phyloP scores from a whole-genome alignment of 2,329 filamentous ascomycete species.

The Fusarium guadeloupense region DNA sequence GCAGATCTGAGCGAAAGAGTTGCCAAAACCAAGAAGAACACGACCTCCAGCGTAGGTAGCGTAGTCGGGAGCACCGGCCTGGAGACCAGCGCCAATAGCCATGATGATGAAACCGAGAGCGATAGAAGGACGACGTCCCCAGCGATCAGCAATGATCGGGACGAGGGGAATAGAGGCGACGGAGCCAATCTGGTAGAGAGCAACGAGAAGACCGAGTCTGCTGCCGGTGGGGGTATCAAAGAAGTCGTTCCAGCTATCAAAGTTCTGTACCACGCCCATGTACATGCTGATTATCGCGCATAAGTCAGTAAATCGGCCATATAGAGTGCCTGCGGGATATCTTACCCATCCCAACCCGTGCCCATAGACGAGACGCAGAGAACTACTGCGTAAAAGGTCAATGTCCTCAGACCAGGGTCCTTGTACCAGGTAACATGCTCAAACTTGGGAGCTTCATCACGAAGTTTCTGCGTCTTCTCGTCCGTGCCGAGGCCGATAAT shows the following conservation, averaged over 20 bases:
- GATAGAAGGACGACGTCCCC: conserved; percentile 56
- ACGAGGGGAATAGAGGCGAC: conserved; percentile 58
- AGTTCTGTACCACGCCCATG: conserved; percentile 56
- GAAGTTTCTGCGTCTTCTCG: conserved; percentile 32
- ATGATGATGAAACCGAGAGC: conserved; percentile 56
- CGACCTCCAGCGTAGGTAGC: conserved; percentile 54
- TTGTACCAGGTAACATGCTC: conserved; percentile 65
- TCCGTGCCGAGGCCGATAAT: conserved; percentile 20
- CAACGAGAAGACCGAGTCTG: conserved; percentile 59
- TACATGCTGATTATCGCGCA: conserved; percentile 66
- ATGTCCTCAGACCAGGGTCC: conserved; percentile 65
- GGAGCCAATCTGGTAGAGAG: conserved; percentile 62
- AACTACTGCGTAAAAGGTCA: conserved; percentile 50
- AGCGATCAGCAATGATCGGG: conserved; percentile 55
- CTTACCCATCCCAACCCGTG: conserved; percentile 38
- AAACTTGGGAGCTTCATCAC: conserved; percentile 59
- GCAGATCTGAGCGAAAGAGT: conserved; percentile 70
- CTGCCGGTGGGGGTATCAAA: conserved; percentile 49
- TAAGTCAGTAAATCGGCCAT: conserved; percentile 68
- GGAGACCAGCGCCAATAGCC: conserved; percentile 43
- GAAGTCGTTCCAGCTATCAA: conserved; percentile 63
- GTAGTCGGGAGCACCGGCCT: conserved; percentile 52
- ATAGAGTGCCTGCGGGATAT: conserved; percentile 61
- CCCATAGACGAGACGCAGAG: conserved; percentile 27
- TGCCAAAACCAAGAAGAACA: conserved; percentile 67